Evolutionary conservation across 108 stramenopile species (phyloP), one percentile per base, ranked within the genome.

Genomic region (Skeletonema potamos): DNA sequence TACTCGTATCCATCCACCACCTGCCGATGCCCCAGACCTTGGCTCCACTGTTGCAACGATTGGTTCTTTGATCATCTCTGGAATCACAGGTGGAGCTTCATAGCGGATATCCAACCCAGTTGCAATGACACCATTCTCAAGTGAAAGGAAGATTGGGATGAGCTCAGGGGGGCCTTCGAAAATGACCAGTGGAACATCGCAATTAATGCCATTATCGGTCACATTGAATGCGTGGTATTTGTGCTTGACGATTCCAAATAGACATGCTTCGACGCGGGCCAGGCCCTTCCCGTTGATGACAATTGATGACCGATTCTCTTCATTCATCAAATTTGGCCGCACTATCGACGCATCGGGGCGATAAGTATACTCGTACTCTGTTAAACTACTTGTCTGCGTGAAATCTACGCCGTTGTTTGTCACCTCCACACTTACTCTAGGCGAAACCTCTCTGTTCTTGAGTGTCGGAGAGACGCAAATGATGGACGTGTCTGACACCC

Each of bases 351-450:
- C 78, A 68, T 68, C 71, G 2, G 78, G 78, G 17, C 66, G 78
- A 43, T 79, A 56, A 3, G 64, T 63, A 27, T 62, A 72, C 56
- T 26, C 20, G 43, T 68, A 79, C 13, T 62, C 51, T 3, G 43
- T 17, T 11, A 59, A 1, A 29, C 54, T 66, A n/a, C 55, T 37
- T 15, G 32, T 27, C 3, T 34, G 17, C 12, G 61, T 79, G 48
- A 80, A 84, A 56, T 84, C 83, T 10, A 80, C 36, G 6, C 83
- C 83, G 57, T 84, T 84, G 33, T 84, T 84, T 28, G 78, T 56
- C 20, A 84, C 63, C 8, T 37, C 34, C 17, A 80, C 69, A 24
- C 24, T 24, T 48, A 79, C 72, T 36, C 22, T 37, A 13, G 15
- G 8, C 6, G 18, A 51, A 34, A 1, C 33, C 29, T 59, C 28